Evolutionary conservation across 257 asterid species (phyloP), one percentile per base, ranked within the genome.

Genomic region (Solanum sejunctum): DNA sequence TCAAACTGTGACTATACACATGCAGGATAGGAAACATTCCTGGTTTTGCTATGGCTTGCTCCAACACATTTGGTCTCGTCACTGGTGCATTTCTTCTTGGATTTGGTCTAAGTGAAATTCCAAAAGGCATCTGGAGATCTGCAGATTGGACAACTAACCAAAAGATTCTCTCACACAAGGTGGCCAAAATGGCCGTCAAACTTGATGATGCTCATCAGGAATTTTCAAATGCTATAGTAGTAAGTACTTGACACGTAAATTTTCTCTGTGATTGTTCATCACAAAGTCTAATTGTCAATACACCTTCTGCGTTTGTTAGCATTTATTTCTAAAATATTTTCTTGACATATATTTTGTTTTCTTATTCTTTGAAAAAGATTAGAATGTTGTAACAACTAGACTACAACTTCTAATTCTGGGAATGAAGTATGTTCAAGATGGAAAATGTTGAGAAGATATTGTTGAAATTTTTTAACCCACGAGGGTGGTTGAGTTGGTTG

Each of bases 1-100:
- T 61, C 84, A 82, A 21, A 63, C 77, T 43, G 61, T 82, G 55
- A 43, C 12, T 79, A 61, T 83, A 15, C 41, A 60, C 79, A 52
- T 91, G 90, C 92, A 92, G 98, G 97, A 89, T 90, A 61, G 93
- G 97, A 69, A 90, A 88, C 87, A 90, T 94, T 84, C 90, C 89
- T 69, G 98, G 98, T 84, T 90, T 93, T 81, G 98, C 98, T 47
- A 94, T 94, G 98, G 98, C 95, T 81, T 94, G 98, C 86, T 93
- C 98, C 77, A 94, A 94, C 86, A 94, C 98, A 61, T 93, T 94
- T 87, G 98, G 96, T 73, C 94, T 94, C 39, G 95, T 94, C 23
- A 94, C 95, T 43, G 98, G 97, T 84, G 98, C 97, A 84, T 93
- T 94, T 88, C 97, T 94, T 79, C 95, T 93, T 88, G 98, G 97